Evolutionary conservation across 164 flowering plant genomes (phyloP).

Genomic region (Liquidambar formosana): DNA sequence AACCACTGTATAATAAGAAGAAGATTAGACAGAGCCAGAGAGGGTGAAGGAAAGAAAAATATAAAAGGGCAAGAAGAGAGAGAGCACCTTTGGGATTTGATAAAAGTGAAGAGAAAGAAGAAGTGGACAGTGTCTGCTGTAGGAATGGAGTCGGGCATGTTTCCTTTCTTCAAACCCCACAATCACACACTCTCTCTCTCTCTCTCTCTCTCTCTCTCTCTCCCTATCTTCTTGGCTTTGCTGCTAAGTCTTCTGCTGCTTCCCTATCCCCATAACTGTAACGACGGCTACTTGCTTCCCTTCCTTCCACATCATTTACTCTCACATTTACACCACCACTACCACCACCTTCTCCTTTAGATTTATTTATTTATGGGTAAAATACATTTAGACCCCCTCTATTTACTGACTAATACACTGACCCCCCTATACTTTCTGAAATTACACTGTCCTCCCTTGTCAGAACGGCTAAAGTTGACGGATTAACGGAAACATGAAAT

Average conservation of each 20-base stretch:
- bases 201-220: slow-evolving; percentile 4
- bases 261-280: too few species aligned
- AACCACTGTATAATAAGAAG: not conserved
- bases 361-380: too few species aligned
- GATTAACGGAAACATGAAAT: too few species aligned
- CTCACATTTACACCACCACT: not conserved
- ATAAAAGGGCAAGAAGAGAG: not conserved
- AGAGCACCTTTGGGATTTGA: slow-evolving; percentile 21
- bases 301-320: not conserved
- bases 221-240: not conserved
- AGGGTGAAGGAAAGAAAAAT: not conserved
- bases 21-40: too few species aligned
- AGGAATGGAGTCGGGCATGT: slow-evolving; percentile 19
- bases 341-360: not conserved
- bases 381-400: too few species aligned
- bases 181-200: not conserved
- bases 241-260: slow-evolving; percentile 1
- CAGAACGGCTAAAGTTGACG: too few species aligned
- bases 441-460: too few species aligned
- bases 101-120: not conserved
- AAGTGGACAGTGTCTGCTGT: slow-evolving; percentile 10
- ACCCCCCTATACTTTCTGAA: too few species aligned
- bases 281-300: not conserved
- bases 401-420: too few species aligned
- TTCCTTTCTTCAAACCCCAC: slow-evolving; percentile 8